Conservation (phyloP, 2,329 filamentous ascomycete genomes). For the Whalleya microplaca region DNA sequence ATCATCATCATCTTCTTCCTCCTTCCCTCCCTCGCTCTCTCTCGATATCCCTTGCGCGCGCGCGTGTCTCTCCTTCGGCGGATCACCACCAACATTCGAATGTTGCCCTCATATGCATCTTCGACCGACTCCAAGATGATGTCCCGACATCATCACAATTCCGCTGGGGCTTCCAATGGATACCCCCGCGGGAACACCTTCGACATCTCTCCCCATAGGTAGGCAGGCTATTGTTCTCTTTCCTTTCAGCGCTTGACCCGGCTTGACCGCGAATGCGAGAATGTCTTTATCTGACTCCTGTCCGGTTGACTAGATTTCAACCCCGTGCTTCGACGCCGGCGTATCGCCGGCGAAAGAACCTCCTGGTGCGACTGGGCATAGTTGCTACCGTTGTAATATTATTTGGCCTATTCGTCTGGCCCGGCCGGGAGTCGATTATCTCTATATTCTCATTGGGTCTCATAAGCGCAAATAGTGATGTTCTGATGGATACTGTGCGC, state of each 20-base stretch:
- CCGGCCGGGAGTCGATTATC: slow-evolving; percentile 63
- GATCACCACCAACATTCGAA: slow-evolving; percentile 39
- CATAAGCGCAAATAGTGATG: slow-evolving; percentile 66
- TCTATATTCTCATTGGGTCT: slow-evolving; percentile 72
- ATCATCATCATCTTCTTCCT: neutral
- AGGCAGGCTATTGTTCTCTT: slow-evolving; percentile 45
- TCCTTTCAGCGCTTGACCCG: slow-evolving; percentile 4
- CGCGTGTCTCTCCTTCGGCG: slow-evolving; percentile 6
- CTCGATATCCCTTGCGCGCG: slow-evolving; percentile 15
- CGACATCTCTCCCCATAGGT: slow-evolving; percentile 89
- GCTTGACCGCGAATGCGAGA: slow-evolving; percentile 8
- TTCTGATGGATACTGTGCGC: slow-evolving; percentile 90
- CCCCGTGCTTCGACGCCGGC: slow-evolving; percentile 76
- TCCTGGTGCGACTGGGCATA: slow-evolving; percentile 70
- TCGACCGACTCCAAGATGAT: slow-evolving; percentile 68
- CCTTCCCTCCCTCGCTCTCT: no score
- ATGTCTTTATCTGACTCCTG: slow-evolving; percentile 16
- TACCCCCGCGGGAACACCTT: slow-evolving; percentile 79
- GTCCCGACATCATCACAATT: slow-evolving; percentile 83
- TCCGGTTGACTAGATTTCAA: slow-evolving; percentile 70
- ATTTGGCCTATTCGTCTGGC: slow-evolving; percentile 76
- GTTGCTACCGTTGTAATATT: slow-evolving; percentile 62
- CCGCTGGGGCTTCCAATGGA: slow-evolving; percentile 78
- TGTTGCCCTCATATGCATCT: slow-evolving; percentile 64
- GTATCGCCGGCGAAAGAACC: slow-evolving; percentile 71